Conservation (phyloP, 306 rosid species). For the Glycine soja region DNA sequence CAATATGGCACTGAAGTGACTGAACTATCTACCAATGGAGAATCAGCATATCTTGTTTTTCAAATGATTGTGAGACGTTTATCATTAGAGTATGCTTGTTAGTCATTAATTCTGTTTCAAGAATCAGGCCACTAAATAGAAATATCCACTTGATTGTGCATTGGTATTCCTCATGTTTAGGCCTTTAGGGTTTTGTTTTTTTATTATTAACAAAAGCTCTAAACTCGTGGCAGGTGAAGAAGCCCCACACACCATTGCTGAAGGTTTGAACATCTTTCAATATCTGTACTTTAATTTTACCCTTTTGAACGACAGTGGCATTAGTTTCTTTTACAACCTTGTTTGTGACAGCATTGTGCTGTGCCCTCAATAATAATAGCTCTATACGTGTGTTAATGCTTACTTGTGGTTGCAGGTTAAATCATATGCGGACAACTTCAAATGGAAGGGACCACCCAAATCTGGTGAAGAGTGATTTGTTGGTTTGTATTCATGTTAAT, state of each 20-base stretch:
- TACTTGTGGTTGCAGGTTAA: constrained; percentile 63
- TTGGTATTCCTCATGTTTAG: neutral
- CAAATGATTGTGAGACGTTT: constrained; percentile 14
- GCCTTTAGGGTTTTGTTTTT: neutral
- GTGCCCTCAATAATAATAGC: no score
- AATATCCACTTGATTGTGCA: constrained; percentile 22
- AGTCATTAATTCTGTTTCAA: constrained; percentile 32
- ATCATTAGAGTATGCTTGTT: constrained; percentile 9
- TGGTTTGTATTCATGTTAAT: constrained; percentile 40
- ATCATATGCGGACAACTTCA: constrained; percentile 93
- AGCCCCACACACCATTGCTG: constrained; percentile 78
- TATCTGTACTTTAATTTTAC: constrained; percentile 10
- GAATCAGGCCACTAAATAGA: constrained; percentile 16
- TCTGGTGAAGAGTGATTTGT: constrained; percentile 56
- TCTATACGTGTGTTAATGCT: neutral
- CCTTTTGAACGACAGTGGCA: constrained; percentile 21
- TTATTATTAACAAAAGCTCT: constrained; percentile 40
- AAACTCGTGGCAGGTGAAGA: constrained; percentile 75
- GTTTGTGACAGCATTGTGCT: constrained; percentile 6
- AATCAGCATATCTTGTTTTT: constrained; percentile 29
- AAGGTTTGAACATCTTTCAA: constrained; percentile 68
- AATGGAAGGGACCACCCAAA: constrained; percentile 92
- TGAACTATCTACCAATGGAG: constrained; percentile 6
- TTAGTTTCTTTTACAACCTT: constrained; percentile 28
- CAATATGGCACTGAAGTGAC: neutral